Conservation (phyloP, 2,329 filamentous ascomycete species). For the Orbilia javanica region DNA sequence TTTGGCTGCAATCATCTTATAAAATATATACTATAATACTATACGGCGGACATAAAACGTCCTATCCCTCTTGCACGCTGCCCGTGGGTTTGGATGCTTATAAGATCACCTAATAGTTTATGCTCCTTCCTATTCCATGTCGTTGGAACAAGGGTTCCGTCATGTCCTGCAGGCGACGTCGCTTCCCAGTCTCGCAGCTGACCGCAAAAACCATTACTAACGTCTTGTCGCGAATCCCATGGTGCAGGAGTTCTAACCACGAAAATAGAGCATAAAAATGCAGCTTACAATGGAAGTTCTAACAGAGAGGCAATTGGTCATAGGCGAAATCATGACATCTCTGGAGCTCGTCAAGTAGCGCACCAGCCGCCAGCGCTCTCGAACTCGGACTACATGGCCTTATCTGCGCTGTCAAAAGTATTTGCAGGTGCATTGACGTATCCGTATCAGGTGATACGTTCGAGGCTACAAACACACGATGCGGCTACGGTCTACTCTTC, state of each 20-base stretch:
- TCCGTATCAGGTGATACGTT: constrained; percentile 92
- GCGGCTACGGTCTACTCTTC: constrained; percentile 80
- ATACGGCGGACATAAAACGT: not conserved
- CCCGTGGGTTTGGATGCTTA: constrained; percentile 45
- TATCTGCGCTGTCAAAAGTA: constrained; percentile 85
- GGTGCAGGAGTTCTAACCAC: constrained; percentile 1
- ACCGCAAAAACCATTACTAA: constrained; percentile 38
- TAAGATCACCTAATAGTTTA: constrained; percentile 43
- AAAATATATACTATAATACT: constrained; percentile 31
- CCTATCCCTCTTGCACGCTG: constrained; percentile 18
- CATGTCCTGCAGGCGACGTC: constrained; percentile 39
- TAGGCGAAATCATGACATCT: constrained; percentile 67
- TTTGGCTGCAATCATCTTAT: constrained; percentile 29
- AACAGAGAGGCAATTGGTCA: constrained; percentile 30
- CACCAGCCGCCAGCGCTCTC: constrained; percentile 45
- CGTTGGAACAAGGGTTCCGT: constrained; percentile 53
- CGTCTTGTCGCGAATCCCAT: constrained; percentile 33
- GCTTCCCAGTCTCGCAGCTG: constrained; percentile 40
- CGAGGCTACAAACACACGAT: constrained; percentile 88
- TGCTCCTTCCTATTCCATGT: constrained; percentile 56
- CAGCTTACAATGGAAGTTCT: constrained; percentile 41
- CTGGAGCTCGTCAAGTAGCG: constrained; percentile 62
- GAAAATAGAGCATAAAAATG: constrained; percentile 33
- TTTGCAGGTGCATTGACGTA: constrained; percentile 92
- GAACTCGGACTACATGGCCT: constrained; percentile 76